phyloP scores from a whole-genome alignment of 2,329 filamentous ascomycete genomes.

The Allantophomopsis cytisporea region DNA sequence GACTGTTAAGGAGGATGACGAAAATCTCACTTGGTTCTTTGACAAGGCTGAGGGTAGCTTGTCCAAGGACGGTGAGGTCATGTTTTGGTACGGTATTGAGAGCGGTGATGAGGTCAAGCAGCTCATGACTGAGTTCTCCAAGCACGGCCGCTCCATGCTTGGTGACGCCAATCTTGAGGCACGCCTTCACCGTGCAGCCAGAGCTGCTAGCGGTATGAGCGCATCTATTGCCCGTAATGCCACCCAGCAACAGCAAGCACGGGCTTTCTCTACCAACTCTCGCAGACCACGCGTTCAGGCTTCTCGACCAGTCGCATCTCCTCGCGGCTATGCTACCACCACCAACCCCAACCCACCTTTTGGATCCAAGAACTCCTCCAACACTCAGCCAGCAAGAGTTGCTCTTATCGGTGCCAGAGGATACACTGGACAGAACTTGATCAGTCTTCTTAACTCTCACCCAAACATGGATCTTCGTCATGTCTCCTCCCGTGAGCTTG shows the following conservation, averaged over 20 bases:
- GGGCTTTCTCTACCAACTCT: conserved; percentile 52
- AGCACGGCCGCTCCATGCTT: conserved; percentile 75
- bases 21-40: conserved; percentile 97
- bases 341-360: conserved; percentile 86
- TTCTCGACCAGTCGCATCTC: conserved; percentile 7
- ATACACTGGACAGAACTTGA: conserved; percentile 85
- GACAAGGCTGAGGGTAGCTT: conserved; percentile 93
- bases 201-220: conserved; percentile 49
- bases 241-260: conserved; percentile 42
- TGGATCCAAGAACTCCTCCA: conserved; percentile 77
- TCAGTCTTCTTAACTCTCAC: conserved; percentile 76
- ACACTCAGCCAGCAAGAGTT: conserved; percentile 63
- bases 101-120: conserved; percentile 68
- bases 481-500: conserved; percentile 87
- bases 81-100: conserved; percentile 85
- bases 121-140: conserved; percentile 73
- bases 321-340: conserved; percentile 42
- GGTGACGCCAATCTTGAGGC: conserved; percentile 80
- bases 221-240: conserved; percentile 28
- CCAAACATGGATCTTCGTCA: conserved; percentile 81
- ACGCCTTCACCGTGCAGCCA: conserved; percentile 67
- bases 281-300: conserved; percentile 20
- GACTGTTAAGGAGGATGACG: conserved; percentile 93
- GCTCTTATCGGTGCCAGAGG: conserved; percentile 85
- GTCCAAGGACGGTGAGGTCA: conserved; percentile 70